A percentile compares a stretch with the other conserved stretches of the same genome.
These are phyloP conservation scores for Crithidia fasciculata DNA, from an alignment of 208 protist genomes.

Conservation along the genomic window DNA sequence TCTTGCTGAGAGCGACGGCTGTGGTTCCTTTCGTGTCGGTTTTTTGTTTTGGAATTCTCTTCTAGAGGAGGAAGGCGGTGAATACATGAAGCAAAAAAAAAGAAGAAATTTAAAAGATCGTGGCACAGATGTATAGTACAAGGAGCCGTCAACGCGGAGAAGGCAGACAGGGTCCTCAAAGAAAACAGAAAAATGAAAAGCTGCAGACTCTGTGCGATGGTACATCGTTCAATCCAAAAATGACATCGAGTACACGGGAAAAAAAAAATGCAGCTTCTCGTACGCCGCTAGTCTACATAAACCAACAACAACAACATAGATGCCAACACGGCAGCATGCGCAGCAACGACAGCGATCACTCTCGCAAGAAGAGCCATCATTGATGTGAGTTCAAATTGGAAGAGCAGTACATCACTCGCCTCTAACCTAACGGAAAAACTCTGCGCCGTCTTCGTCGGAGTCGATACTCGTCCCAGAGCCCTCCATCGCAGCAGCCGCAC, in stretches of 20 bases:
- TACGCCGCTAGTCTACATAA: too few relatives aligned
- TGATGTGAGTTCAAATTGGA: too few relatives aligned
- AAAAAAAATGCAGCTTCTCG: conserved; percentile 1
- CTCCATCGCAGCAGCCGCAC: conserved; percentile 38
- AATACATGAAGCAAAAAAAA: background rate
- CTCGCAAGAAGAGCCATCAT: background rate
- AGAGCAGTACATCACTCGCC: too few relatives aligned
- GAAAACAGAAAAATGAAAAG: too few relatives aligned
- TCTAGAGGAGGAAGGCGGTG: background rate
- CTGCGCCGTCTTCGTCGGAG: conserved; percentile 46
- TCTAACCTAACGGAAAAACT: conserved; percentile 47
- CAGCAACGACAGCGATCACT: background rate
- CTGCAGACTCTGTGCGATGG: too few relatives aligned
- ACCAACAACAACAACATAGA: too few relatives aligned
- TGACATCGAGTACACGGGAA: background rate
- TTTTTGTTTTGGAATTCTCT: background rate
- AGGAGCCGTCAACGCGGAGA: background rate
- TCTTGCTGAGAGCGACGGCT: too few relatives aligned
- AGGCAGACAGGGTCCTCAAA: background rate
- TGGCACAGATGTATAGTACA: too few relatives aligned
- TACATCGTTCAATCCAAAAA: too few relatives aligned
- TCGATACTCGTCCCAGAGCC: conserved; percentile 37
- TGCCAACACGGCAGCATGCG: too few relatives aligned
- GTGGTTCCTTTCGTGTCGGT: background rate
- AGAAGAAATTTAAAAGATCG: background rate